These are phyloP conservation scores for Aspergillus panamensis DNA, from an alignment of 495 filamentous ascomycete genomes.

Conservation along the genomic window DNA sequence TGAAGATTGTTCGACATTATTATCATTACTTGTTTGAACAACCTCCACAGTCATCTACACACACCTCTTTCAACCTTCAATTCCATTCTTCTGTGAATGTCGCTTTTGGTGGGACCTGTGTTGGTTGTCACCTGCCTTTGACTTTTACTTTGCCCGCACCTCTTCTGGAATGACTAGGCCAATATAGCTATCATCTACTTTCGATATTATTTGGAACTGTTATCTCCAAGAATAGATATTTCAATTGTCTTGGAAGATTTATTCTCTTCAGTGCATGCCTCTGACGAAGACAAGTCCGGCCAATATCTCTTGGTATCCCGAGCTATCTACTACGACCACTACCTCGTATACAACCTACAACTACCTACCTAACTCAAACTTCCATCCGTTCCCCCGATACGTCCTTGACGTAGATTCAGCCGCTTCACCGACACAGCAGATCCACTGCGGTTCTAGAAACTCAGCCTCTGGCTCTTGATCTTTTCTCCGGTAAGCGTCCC, in stretches of 20 bases:
- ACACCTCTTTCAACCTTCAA: background rate
- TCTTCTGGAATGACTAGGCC: background rate
- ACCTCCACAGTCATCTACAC: background rate
- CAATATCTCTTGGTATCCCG: conserved; percentile 16
- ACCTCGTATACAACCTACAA: conserved; percentile 5
- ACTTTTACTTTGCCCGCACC: background rate
- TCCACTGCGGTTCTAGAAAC: conserved; percentile 16
- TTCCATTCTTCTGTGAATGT: conserved; percentile 13
- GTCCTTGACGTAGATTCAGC: conserved; percentile 18
- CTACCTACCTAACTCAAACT: conserved; percentile 18
- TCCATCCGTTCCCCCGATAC: conserved; percentile 42
- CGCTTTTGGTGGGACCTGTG: conserved; percentile 4
- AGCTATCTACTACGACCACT: conserved; percentile 16
- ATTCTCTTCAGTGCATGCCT: background rate
- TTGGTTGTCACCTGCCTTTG: background rate
- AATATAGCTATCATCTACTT: background rate
- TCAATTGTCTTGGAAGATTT: background rate
- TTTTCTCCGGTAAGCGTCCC: conserved; percentile 22
- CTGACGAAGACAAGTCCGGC: background rate
- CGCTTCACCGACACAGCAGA: conserved; percentile 15
- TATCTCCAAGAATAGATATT: background rate
- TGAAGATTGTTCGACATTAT: background rate
- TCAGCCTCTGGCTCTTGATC: conserved; percentile 9
- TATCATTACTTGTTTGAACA: background rate
- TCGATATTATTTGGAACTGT: background rate